Conservation (phyloP, 2,329 filamentous ascomycete genomes). For the Epicoccum sorghinum region DNA sequence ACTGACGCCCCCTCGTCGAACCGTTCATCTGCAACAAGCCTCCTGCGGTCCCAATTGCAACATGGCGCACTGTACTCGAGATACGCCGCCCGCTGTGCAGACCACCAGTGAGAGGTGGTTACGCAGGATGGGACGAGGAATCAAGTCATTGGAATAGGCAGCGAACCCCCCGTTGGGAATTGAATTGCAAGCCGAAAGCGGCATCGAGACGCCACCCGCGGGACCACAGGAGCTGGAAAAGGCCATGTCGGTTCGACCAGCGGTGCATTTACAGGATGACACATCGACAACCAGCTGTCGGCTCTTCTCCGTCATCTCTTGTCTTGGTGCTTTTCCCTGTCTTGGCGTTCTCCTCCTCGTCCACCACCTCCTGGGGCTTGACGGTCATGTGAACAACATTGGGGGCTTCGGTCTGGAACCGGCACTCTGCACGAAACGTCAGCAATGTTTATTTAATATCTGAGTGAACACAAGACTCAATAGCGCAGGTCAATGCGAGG, state of each 20-base stretch:
- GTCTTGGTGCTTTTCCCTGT: slow-evolving; percentile 61
- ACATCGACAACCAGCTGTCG: slow-evolving; percentile 66
- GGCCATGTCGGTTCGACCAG: slow-evolving; percentile 1
- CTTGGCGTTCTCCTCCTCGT: slow-evolving; percentile 80
- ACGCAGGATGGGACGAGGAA: too few species aligned
- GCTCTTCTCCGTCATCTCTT: slow-evolving; percentile 62
- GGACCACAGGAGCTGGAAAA: background rate
- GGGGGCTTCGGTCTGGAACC: slow-evolving; percentile 73
- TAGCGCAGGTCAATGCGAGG: too few species aligned
- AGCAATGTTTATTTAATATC: background rate
- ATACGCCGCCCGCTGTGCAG: too few species aligned
- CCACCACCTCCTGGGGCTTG: slow-evolving; percentile 80
- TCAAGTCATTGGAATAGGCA: too few species aligned
- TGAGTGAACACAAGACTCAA: too few species aligned
- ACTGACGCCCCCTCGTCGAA: too few species aligned
- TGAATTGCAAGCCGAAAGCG: too few species aligned
- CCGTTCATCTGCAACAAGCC: too few species aligned
- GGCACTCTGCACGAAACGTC: slow-evolving; percentile 67
- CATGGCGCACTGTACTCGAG: too few species aligned
- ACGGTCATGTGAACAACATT: slow-evolving; percentile 97
- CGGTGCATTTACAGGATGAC: slow-evolving; percentile 60
- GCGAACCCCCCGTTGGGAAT: too few species aligned
- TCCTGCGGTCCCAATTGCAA: too few species aligned
- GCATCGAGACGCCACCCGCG: background rate
- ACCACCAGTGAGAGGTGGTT: too few species aligned